Evolutionary conservation across 495 filamentous ascomycete genomes (phyloP), one percentile per base, ranked within the genome.

Genomic region (Darksidea phi): DNA sequence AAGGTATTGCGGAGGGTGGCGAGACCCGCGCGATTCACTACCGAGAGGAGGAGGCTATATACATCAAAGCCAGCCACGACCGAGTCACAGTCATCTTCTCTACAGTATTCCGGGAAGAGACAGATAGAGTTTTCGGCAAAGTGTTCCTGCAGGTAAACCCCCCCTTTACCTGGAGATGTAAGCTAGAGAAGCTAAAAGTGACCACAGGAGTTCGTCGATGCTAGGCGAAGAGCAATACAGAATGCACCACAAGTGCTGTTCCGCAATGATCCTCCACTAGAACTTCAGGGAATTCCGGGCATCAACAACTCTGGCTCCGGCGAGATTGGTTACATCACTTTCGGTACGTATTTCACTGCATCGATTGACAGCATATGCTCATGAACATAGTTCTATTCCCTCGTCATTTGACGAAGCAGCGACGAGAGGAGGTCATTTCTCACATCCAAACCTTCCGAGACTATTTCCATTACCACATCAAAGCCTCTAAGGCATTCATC

Each of bases 401-500:
- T 24, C 84, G 94, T 59, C 94, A 99, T 73, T 79, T 99, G 57
- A 95, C 91, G 4, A 84, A 82, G 2, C 91, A 96, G 74, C 83
- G 90, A 69, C 86, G 94, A 75, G 87, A 89, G 47, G 93, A 97
- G 59, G 93, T 90, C 72, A 97, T 99, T 67, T 96, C 91, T 37
- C 94, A 99, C 70, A 96, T 99, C 67, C 95, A 99, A 76, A 99
- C 93, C 17, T 99, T 99, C 88, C 89, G 94, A 59, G 95, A 97
- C 69, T 97, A 99, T 74, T 99, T 99, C 81, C 94, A 99, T 74
- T 99, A 99, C 74, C 94, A 99, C 76, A 99, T 99, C 79, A 99
- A 99, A 77, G 94, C 94, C 25, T 95, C 93, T 47, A 97, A 96
- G 85, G 94, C 95, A 45, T 98, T 96, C 73, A 97, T 99, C 67